Base-by-base conservation (phyloP, 495 filamentous ascomycete species). In the Coniosporium apollinis region DNA sequence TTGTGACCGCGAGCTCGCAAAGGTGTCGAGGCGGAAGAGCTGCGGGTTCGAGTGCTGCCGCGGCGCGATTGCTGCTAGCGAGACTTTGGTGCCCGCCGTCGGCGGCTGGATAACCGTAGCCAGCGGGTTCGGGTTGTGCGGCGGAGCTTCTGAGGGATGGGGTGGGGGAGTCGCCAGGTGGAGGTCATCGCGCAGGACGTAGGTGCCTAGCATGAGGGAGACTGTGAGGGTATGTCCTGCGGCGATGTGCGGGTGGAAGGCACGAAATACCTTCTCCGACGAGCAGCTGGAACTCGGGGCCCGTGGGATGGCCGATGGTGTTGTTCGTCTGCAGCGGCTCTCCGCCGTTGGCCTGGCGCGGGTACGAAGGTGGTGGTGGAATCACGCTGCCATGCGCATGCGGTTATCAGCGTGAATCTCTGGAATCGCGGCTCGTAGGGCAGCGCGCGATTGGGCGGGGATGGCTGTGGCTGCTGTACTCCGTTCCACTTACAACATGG, bases 311-410 rank as follows among this genome's bases (percentile, higher is more conserved):
- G 24, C 66, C 66, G 37, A 97, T 65, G 18, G 73, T 73, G 46
- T 96, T 96, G 57, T 84, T 91, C 33, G 86, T 93, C 62, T 97
- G 89, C 45, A 89, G 73, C 44, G 87, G 70, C 8, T 78, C 77
- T 11, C 42, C 24, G 67, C 61, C 34, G 64, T n/a, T n/a, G n/a
- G n/a, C n/a, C n/a, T n/a, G n/a, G n/a, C n/a, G 60, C 64, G 48
- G 72, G 59, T 86, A 91, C 55, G 80, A 70, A 37, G 84, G 82
- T 36, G 84, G 84, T 33, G 84, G 82, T 41, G 82, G 82, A 42
- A 86, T 65, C 35, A 86, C 79, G 56, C 81, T 87, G 53, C 6
- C 3, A 21, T 28, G 25, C 5, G 28, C 5, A 17, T 7, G 13
- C 17, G 21, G 13, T n/a, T 37, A 28, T 37, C 21, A 37, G 34